These are phyloP conservation scores for Eutypa lata DNA, from an alignment of 2,329 filamentous ascomycete genomes.

Conservation along the genomic window DNA sequence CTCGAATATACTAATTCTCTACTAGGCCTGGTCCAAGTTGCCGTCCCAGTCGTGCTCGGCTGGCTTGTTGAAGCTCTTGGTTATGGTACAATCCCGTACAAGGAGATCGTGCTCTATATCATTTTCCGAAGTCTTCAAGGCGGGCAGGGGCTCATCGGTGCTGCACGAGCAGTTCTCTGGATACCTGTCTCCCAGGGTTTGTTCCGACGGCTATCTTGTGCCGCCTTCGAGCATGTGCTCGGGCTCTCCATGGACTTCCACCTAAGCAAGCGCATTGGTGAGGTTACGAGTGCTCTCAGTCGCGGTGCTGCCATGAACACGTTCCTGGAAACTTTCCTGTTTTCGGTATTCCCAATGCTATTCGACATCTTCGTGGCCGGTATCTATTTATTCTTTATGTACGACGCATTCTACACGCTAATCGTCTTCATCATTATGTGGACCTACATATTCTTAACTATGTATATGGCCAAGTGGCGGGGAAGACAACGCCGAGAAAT, in stretches of 20 bases:
- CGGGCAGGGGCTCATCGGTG: conserved; percentile 41
- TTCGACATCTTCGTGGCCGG: conserved; percentile 47
- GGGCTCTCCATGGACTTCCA: conserved; percentile 48
- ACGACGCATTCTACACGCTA: conserved; percentile 46
- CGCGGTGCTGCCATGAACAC: conserved; percentile 47
- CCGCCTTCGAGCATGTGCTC: conserved; percentile 46
- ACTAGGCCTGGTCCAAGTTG: conserved; percentile 34
- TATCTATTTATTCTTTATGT: conserved; percentile 42
- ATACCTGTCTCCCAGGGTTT: conserved; percentile 44
- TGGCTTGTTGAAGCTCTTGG: conserved; percentile 37
- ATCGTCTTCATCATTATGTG: conserved; percentile 47
- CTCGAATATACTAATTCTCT: background rate
- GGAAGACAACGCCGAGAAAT: conserved; percentile 42
- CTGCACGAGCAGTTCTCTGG: conserved; percentile 42
- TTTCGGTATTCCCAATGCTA: conserved; percentile 49
- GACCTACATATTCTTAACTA: conserved; percentile 48
- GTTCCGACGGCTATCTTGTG: conserved; percentile 39
- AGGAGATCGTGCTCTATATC: conserved; percentile 40
- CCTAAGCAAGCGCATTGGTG: conserved; percentile 47
- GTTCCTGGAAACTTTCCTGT: conserved; percentile 46
- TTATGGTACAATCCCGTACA: conserved; percentile 38
- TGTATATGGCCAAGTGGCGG: conserved; percentile 47
- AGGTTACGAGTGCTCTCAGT: conserved; percentile 47
- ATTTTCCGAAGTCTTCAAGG: conserved; percentile 43
- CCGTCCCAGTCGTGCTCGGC: conserved; percentile 41